Conservation (phyloP, 202 grass and related monocot genomes). For the Musa balbisiana region DNA sequence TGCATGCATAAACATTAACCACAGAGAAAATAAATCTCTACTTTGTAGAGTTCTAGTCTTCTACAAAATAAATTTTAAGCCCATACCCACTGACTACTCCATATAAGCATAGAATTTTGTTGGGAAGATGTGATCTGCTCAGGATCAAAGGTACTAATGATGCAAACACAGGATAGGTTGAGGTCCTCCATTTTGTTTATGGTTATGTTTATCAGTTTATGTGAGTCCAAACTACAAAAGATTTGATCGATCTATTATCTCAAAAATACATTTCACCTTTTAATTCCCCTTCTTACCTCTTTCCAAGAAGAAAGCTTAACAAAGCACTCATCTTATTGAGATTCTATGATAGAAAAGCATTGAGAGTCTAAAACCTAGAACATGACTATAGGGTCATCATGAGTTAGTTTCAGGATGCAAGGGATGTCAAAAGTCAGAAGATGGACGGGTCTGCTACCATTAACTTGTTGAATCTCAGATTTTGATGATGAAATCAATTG, state of each 20-base stretch:
- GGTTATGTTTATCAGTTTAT: too few relatives aligned
- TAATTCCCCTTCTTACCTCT: neutral
- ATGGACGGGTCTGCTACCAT: too few relatives aligned
- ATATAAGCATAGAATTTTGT: neutral
- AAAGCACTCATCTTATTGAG: neutral
- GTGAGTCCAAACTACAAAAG: neutral
- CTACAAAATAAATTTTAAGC: neutral
- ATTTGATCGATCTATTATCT: neutral
- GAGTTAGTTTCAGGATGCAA: neutral
- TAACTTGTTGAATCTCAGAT: too few relatives aligned
- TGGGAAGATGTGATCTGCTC: neutral
- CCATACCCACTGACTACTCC: neutral
- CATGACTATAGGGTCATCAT: neutral
- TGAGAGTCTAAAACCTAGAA: neutral
- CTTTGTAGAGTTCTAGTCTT: too few relatives aligned
- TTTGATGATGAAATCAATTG: too few relatives aligned
- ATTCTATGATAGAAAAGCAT: neutral
- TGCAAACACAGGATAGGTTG: neutral
- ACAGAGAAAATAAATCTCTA: too few relatives aligned
- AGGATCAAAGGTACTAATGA: neutral
- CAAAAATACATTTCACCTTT: neutral
- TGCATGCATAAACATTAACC: too few relatives aligned
- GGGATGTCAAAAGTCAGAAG: neutral
- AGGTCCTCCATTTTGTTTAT: too few relatives aligned
- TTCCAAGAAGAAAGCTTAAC: neutral